Conservation (phyloP, 2,329 filamentous ascomycete species). For the Keithomyces neogunnii region DNA sequence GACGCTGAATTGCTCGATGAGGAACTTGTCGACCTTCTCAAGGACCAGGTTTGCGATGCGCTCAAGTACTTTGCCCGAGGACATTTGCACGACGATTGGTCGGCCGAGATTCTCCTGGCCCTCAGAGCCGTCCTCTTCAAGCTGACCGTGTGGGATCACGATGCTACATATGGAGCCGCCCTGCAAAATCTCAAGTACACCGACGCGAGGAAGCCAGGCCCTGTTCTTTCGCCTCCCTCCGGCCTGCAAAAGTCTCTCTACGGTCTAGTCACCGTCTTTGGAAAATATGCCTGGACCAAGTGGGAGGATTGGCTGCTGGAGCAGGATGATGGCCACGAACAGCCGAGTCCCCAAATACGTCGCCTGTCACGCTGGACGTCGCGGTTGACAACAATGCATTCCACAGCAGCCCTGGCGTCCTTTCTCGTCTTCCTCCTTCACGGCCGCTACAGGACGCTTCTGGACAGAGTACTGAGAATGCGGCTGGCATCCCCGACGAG, state of each 20-base stretch:
- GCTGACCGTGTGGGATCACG: constrained; percentile 91
- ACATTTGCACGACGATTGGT: constrained; percentile 77
- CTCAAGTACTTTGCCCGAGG: constrained; percentile 75
- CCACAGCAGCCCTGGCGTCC: constrained; percentile 70
- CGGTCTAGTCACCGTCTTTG: constrained; percentile 76
- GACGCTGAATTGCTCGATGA: constrained; percentile 93
- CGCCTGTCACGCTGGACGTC: constrained; percentile 63
- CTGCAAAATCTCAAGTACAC: constrained; percentile 87
- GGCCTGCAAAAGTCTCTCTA: constrained; percentile 77
- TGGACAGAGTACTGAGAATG: constrained; percentile 77
- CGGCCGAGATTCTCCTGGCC: constrained; percentile 70
- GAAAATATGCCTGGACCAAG: constrained; percentile 82
- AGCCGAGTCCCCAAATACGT: constrained; percentile 41
- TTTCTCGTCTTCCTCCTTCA: constrained; percentile 89
- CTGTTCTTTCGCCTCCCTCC: constrained; percentile 62
- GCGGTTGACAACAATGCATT: constrained; percentile 63
- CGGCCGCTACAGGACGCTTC: constrained; percentile 81
- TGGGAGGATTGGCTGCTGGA: constrained; percentile 83
- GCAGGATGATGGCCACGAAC: constrained; percentile 66
- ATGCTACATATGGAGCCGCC: constrained; percentile 88
- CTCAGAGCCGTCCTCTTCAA: constrained; percentile 83
- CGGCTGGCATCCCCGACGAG: constrained; percentile 77
- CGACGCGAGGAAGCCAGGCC: constrained; percentile 62
- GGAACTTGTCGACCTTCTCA: constrained; percentile 79
- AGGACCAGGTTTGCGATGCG: constrained; percentile 77